Evolutionary conservation across 805 yeast genomes (phyloP).

Genomic region (Candida endomychidarum): DNA sequence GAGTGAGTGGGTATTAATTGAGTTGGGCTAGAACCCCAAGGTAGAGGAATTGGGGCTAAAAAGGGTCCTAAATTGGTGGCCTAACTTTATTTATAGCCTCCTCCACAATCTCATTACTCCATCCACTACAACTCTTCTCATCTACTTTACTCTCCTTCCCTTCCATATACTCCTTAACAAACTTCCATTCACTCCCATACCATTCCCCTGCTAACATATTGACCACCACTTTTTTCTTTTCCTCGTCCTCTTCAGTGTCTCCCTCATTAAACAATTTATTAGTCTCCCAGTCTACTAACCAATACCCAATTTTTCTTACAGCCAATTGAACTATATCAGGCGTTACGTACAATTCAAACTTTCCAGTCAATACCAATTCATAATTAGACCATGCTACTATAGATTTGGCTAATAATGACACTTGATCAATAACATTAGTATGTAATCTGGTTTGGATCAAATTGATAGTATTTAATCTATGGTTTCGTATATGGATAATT

Average conservation of each 20-base stretch:
- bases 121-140: slow-evolving; percentile 30
- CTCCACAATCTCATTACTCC: slow-evolving; percentile 35
- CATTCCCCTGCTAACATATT: slow-evolving; percentile 42
- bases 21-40: no score
- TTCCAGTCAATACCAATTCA: slow-evolving; percentile 12
- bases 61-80: slow-evolving; percentile 42
- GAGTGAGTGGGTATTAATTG: no score
- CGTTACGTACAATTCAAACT: slow-evolving; percentile 27
- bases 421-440: slow-evolving; percentile 30
- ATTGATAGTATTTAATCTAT: slow-evolving; percentile 39
- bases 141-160: slow-evolving; percentile 20
- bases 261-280: slow-evolving; percentile 4
- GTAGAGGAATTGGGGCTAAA: no score
- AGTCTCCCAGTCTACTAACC: slow-evolving; percentile 45
- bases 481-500: slow-evolving; percentile 36
- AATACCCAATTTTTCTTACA: slow-evolving; percentile 38
- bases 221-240: slow-evolving; percentile 20
- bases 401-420: slow-evolving; percentile 27
- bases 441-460: slow-evolving; percentile 35
- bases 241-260: slow-evolving; percentile 2
- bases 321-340: slow-evolving; percentile 41
- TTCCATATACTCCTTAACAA: slow-evolving; percentile 28
- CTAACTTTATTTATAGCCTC: slow-evolving; percentile 33
- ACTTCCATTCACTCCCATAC: slow-evolving; percentile 43
- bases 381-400: slow-evolving; percentile 21